Evolutionary conservation across 257 asterid genomes (phyloP), one percentile per base, ranked within the genome.

Genomic region (Gentiana dahurica): DNA sequence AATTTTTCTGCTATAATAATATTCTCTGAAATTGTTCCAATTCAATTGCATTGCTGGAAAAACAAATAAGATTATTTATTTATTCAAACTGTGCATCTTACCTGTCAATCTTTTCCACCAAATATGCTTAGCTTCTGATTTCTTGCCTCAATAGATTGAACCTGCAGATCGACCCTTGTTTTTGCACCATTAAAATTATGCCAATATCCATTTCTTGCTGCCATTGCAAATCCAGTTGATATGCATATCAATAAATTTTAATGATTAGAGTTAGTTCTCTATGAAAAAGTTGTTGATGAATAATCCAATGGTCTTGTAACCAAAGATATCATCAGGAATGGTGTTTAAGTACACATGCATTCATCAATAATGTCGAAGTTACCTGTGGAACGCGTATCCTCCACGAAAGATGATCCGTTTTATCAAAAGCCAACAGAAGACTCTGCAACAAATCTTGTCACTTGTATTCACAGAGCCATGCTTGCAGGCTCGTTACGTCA

Each of bases 401-500:
- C 71, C 24, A 48, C 49, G 55, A 61, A 54, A 36, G 64, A 62
- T 48, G 60, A 44, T 51, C 68, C 58, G 39, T 58, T 46, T 10
- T 71, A 59, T 6, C 51, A 68, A 38, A 69, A 64, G 57, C 44
- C 37, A 53, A 34, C 36, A 35, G 75, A 71, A 45, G 82, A 70
- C 8, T 66, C 71, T 15, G 59, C 75, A 8, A 74, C 81, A 51
- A 82, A 76, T 49, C 76, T 83, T 60, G 94, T 80, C 3, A 81
- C 94, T 32, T 81, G 87, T 75, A 65, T 86, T 35, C 81, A 83
- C 62, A 65, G 65, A 49, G 78, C 73, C 11, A 76, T 73, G 8
- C 62, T 89, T 8, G 81, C 59, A 8, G 78, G 73, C 0, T 46
- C 37, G 15, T 61, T 63, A 0, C 77, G 82, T 34, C 65, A 73